Evolutionary conservation across 2,329 filamentous ascomycete species (phyloP).

Genomic region (Aspergillus melleus): DNA sequence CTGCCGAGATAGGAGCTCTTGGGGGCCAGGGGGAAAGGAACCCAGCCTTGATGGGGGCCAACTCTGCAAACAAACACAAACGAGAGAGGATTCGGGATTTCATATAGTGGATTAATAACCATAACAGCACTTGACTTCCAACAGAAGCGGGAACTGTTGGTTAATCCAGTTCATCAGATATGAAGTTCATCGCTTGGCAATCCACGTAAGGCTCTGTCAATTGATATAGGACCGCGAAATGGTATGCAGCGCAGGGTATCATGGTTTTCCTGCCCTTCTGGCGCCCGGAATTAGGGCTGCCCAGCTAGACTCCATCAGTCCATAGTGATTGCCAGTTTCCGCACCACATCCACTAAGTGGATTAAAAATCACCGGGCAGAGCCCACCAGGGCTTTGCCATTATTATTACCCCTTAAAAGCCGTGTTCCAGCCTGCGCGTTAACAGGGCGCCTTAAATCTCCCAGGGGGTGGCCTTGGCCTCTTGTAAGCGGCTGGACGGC

Average conservation of each 20-base stretch:
- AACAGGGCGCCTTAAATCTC: background rate
- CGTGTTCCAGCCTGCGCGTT: too few relatives aligned
- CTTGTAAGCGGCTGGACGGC: too few relatives aligned
- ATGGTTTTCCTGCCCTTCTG: background rate
- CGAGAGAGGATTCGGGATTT: background rate
- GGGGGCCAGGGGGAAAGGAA: background rate
- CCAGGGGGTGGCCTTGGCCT: background rate
- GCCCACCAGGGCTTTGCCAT: too few relatives aligned
- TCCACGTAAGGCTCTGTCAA: too few relatives aligned
- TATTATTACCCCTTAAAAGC: too few relatives aligned
- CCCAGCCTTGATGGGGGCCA: background rate
- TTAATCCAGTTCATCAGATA: background rate
- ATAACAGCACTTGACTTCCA: background rate
- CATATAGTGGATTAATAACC: background rate
- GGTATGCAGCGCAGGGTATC: background rate
- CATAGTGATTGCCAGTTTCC: background rate
- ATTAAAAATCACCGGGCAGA: background rate
- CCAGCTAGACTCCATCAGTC: background rate
- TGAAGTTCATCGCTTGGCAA: background rate
- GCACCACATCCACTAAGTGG: background rate
- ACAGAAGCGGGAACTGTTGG: background rate
- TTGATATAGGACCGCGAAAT: background rate
- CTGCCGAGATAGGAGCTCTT: background rate
- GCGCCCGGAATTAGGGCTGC: background rate
- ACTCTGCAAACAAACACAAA: background rate